Evolutionary conservation across 75 land plant species (phyloP).

Genomic region (Adiantum capillusveneris): DNA sequence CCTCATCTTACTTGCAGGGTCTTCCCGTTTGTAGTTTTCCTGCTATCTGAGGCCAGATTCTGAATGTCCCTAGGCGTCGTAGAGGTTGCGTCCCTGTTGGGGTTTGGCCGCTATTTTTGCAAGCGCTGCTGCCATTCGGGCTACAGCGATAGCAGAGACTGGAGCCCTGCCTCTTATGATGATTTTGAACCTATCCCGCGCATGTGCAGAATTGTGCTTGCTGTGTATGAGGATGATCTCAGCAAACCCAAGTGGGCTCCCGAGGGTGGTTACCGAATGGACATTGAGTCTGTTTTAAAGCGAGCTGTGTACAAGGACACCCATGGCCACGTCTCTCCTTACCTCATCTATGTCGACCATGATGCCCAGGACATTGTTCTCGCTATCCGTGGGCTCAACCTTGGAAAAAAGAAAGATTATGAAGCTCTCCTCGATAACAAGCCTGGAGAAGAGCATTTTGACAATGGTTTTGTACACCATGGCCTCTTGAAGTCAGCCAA

Average conservation of each 20-base stretch:
- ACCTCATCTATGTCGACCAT: conserved; percentile 70
- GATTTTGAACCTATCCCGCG: conserved; percentile 56
- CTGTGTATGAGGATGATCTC: conserved; percentile 66
- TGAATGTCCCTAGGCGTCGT: no score
- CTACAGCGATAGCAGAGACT: conserved; percentile 50
- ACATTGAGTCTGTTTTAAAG: conserved; percentile 47
- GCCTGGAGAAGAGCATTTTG: conserved; percentile 60
- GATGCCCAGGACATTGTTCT: conserved; percentile 51
- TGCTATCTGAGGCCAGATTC: no score
- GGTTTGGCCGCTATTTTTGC: conserved; percentile 52
- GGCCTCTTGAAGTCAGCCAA: conserved; percentile 72
- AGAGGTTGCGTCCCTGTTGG: conserved; percentile 41
- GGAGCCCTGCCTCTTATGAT: conserved; percentile 41
- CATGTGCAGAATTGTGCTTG: conserved; percentile 48
- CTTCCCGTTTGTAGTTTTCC: no score
- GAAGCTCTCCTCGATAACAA: conserved; percentile 55
- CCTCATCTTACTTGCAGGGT: no score
- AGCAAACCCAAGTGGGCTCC: conserved; percentile 42
- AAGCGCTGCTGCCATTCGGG: conserved; percentile 49
- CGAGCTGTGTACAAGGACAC: conserved; percentile 42
- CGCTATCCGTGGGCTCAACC: conserved; percentile 79
- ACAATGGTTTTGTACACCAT: conserved; percentile 86
- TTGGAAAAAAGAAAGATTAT: conserved; percentile 64
- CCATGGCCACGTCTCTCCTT: conserved; percentile 58
- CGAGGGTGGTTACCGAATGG: conserved; percentile 38